Conservation (phyloP, 768 basidiomycete species). For the Auricularia sp. region DNA sequence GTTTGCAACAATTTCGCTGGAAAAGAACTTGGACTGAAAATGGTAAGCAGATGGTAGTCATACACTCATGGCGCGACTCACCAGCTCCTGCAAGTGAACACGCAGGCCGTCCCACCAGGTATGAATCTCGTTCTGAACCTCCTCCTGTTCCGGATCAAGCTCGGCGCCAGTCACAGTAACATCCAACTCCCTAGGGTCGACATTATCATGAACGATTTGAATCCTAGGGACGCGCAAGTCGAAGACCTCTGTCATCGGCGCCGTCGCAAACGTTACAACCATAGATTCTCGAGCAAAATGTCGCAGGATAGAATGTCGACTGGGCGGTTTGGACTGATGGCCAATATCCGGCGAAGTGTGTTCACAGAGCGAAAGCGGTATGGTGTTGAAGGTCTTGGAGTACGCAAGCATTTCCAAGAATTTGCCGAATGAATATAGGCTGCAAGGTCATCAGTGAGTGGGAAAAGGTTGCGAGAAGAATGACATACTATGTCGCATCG, state of each 20-base stretch:
- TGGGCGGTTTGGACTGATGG: conserved; percentile 14
- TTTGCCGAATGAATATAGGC: conserved; percentile 48
- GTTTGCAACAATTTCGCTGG: conserved; percentile 9
- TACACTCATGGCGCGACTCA: conserved; percentile 21
- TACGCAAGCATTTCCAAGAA: conserved; percentile 46
- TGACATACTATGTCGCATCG: conserved; percentile 44
- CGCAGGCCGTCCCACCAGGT: conserved; percentile 58
- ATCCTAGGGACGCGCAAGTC: conserved; percentile 52
- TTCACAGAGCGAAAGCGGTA: conserved; percentile 35
- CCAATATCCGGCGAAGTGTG: conserved; percentile 24
- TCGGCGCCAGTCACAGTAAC: conserved; percentile 8
- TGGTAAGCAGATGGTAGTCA: background rate
- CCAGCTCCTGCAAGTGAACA: conserved; percentile 51
- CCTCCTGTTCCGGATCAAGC: conserved; percentile 34
- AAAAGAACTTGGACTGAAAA: conserved; percentile 35
- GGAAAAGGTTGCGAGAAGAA: background rate
- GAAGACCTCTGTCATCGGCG: conserved; percentile 44
- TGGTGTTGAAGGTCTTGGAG: conserved; percentile 26
- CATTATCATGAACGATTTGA: conserved; percentile 32
- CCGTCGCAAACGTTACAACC: conserved; percentile 36
- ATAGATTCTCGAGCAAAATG: conserved; percentile 30
- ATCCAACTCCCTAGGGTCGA: background rate
- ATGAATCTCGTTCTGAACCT: conserved; percentile 50
- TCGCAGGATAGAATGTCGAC: conserved; percentile 27
- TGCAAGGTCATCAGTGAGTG: conserved; percentile 13